phyloP scores from a whole-genome alignment of 768 basidiomycete genomes.

The Boletus pseudopeckii region DNA sequence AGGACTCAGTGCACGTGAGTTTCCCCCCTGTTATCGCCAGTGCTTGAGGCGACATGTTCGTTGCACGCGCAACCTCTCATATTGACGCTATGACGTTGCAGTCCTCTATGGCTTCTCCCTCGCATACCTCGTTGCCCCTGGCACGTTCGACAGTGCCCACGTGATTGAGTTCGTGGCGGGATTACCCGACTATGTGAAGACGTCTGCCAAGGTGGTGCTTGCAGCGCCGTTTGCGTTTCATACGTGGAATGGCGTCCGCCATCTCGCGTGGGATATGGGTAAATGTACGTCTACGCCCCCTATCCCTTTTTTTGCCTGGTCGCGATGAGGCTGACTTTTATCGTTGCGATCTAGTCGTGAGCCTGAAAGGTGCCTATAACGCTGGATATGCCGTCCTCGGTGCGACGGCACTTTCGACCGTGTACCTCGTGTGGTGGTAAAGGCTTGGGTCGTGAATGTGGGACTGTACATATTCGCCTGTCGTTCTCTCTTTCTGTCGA shows the following conservation, averaged over 20 bases:
- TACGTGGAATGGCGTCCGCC: constrained; percentile 84
- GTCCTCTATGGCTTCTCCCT: constrained; percentile 88
- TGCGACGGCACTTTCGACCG: constrained; percentile 70
- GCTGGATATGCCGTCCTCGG: constrained; percentile 85
- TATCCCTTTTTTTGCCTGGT: neutral
- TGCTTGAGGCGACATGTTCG: no score
- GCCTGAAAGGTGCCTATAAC: constrained; percentile 73
- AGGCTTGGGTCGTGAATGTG: constrained; percentile 18
- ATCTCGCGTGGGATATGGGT: constrained; percentile 85
- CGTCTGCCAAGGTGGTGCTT: constrained; percentile 70
- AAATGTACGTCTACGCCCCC: constrained; percentile 62
- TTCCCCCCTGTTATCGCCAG: neutral
- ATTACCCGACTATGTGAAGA: constrained; percentile 76
- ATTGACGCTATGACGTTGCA: constrained; percentile 25
- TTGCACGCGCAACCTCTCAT: neutral
- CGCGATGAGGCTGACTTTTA: neutral
- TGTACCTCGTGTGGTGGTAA: constrained; percentile 46
- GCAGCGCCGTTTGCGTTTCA: constrained; percentile 92
- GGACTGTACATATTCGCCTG: neutral
- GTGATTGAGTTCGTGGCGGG: constrained; percentile 68
- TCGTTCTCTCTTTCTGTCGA: neutral
- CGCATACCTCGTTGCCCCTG: constrained; percentile 80
- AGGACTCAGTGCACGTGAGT: constrained; percentile 57
- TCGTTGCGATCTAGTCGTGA: constrained; percentile 53
- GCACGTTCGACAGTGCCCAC: constrained; percentile 73